phyloP scores from a whole-genome alignment of 208 protist genomes.

The Crithidia bombi region DNA sequence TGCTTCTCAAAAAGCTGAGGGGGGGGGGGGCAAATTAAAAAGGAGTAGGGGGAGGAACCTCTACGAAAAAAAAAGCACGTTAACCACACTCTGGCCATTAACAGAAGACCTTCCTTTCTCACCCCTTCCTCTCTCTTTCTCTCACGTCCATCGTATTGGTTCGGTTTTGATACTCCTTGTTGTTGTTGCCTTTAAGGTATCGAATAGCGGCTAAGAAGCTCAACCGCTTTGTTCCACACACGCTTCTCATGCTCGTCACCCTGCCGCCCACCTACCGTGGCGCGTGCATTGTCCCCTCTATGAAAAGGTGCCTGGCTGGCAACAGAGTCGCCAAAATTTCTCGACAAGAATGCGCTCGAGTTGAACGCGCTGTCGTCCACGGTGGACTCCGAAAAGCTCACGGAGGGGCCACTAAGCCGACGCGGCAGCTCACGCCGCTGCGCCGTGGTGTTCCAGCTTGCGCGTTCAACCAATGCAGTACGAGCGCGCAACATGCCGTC shows the following conservation, averaged over 20 bases:
- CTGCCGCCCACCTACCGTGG: not conserved
- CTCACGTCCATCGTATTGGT: too few relatives aligned
- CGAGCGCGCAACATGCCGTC: not conserved
- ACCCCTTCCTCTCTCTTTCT: too few relatives aligned
- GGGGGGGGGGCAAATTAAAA: too few relatives aligned
- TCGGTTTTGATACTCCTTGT: not conserved
- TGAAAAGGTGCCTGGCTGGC: not conserved
- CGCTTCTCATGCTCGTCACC: constrained; percentile 43
- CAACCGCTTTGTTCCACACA: constrained; percentile 52
- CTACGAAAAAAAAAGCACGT: too few relatives aligned
- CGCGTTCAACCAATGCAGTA: not conserved
- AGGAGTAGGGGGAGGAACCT: too few relatives aligned
- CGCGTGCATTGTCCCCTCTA: not conserved
- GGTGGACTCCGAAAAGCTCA: not conserved
- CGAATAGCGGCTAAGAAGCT: constrained; percentile 54
- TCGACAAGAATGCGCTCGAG: not conserved
- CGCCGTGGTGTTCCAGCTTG: not conserved
- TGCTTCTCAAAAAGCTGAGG: too few relatives aligned
- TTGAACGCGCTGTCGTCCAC: not conserved
- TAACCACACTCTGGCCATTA: too few relatives aligned
- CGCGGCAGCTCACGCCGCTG: not conserved
- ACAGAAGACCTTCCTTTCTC: too few relatives aligned
- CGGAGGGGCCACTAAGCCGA: not conserved
- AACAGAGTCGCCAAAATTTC: not conserved
- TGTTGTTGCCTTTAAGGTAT: constrained; percentile 12